These are phyloP conservation scores for Leishmania braziliensis DNA, from an alignment of 208 protist species.

Conservation along the genomic window DNA sequence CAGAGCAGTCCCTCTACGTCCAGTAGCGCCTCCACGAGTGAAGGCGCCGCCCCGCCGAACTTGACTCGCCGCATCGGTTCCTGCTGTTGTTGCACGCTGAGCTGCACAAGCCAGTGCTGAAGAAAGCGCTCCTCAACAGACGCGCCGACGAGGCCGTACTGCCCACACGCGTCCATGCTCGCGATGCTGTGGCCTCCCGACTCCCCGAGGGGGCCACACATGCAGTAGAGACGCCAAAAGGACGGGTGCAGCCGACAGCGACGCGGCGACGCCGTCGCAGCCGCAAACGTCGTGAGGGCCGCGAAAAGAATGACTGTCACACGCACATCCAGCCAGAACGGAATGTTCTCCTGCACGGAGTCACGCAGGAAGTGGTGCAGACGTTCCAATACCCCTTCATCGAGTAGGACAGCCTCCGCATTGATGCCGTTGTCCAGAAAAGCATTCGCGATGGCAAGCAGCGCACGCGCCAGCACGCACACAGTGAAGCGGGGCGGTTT, in stretches of 20 bases:
- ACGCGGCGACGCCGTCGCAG: conserved; percentile 36
- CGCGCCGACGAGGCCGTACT: conserved; percentile 45
- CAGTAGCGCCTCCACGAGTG: conserved; percentile 45
- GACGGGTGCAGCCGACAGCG: conserved; percentile 19
- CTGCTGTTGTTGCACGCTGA: conserved; percentile 12
- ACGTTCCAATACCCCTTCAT: conserved; percentile 30
- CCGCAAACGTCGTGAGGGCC: conserved; percentile 62
- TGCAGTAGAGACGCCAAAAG: conserved; percentile 72
- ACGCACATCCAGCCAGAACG: conserved; percentile 86
- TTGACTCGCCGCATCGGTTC: background rate
- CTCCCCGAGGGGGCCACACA: conserved; percentile 78
- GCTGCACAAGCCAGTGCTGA: conserved; percentile 22
- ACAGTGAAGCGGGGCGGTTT: conserved; percentile 63
- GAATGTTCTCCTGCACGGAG: conserved; percentile 75
- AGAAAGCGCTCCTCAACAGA: conserved; percentile 46
- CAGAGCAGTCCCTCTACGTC: conserved; percentile 29
- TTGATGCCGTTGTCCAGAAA: conserved; percentile 24
- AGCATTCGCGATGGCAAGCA: conserved; percentile 51
- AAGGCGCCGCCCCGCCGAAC: conserved; percentile 5
- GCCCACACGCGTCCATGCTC: conserved; percentile 50
- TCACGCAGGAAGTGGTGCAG: conserved; percentile 60
- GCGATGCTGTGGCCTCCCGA: conserved; percentile 53
- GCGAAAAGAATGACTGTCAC: conserved; percentile 69
- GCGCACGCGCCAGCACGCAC: conserved; percentile 53
- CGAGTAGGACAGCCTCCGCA: conserved; percentile 33